Base-by-base conservation (phyloP, 352 stramenopile genomes). In the Globisporangium nagaii region DNA sequence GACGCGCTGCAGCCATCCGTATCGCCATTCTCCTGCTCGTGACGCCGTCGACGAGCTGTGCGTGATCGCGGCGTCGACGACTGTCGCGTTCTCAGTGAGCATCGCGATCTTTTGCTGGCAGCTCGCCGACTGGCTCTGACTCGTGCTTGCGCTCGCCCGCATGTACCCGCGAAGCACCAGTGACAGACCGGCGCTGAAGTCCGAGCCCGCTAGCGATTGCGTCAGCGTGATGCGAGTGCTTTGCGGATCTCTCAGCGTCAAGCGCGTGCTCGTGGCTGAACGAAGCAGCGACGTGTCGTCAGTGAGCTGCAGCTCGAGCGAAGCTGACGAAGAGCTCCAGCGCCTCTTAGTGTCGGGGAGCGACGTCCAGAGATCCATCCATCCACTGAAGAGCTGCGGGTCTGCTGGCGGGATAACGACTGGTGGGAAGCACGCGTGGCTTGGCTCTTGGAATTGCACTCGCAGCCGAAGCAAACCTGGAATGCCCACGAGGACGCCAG, bases 331-430 rank as follows among this genome's bases (percentile, higher is more conserved):
- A 19, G 46, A 19, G 6, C 61, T 65, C 72, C 72, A 81, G 20
- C 70, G 56, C 0, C 47, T 56, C 11, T 53, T 61, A 35, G 76
- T 56, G 19, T 72, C 58, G 4, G 28, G 50, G 7, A 70, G 53
- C n/a, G 67, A 69, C 7, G 70, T 56, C 74, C 74, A 88, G 2
- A 60, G 19, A 27, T 79, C 71, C 35, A 81, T 61, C 77, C 74
- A 88, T 0, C 74, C 77, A 46, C 68, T 77, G 17, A 85, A 52
- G 22, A 62, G 35, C 13, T 76, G 45, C 0, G 67, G 51, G 20
- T 84, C 63, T 0, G 65, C 22, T 15, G 60, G 54, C 3, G 68
- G 45, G 0, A 40, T 41, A 1, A 35, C 46, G 0, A 56, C 37
- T 8, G 60, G 48, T 1, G 53, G 49, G 34, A 59, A 69, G 20